Conservation (phyloP, 2,329 filamentous ascomycete species). For the Sclerotinia sclerotiorum region DNA sequence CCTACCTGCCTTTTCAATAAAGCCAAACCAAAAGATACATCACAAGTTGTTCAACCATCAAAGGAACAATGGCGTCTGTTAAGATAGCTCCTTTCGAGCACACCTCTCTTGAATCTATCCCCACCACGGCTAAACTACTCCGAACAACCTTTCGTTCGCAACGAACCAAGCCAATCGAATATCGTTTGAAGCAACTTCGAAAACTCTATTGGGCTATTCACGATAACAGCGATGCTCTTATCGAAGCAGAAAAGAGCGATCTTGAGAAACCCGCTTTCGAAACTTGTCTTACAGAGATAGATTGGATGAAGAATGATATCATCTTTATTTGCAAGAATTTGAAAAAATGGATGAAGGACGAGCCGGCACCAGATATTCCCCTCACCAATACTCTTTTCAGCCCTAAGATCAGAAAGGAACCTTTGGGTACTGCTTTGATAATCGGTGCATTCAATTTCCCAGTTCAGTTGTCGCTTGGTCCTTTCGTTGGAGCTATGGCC, state of each 20-base stretch:
- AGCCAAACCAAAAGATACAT: too few species aligned
- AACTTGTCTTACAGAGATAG: slow-evolving; percentile 69
- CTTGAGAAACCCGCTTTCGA: slow-evolving; percentile 78
- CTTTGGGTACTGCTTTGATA: slow-evolving; percentile 77
- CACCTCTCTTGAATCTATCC: slow-evolving; percentile 67
- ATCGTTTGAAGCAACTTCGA: slow-evolving; percentile 80
- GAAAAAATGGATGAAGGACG: slow-evolving; percentile 79
- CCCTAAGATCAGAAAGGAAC: slow-evolving; percentile 81
- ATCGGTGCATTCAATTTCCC: slow-evolving; percentile 97
- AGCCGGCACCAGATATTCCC: slow-evolving; percentile 68
- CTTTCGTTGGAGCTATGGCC: slow-evolving; percentile 84
- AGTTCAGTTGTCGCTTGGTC: slow-evolving; percentile 73
- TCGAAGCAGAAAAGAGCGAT: slow-evolving; percentile 75
- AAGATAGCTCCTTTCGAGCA: slow-evolving; percentile 49
- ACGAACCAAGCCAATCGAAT: slow-evolving; percentile 80
- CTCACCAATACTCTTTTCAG: slow-evolving; percentile 67
- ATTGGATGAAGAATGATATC: slow-evolving; percentile 79
- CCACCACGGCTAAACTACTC: slow-evolving; percentile 57
- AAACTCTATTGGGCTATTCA: slow-evolving; percentile 92
- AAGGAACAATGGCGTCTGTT: slow-evolving; percentile 22
- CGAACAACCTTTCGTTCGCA: slow-evolving; percentile 73
- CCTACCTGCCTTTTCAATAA: neutral
- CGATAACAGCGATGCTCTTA: slow-evolving; percentile 71
- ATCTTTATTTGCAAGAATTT: slow-evolving; percentile 76
- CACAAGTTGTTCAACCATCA: neutral